These are phyloP conservation scores for Blastomyces gilchristii DNA, from an alignment of 2,329 filamentous ascomycete genomes.

Conservation along the genomic window DNA sequence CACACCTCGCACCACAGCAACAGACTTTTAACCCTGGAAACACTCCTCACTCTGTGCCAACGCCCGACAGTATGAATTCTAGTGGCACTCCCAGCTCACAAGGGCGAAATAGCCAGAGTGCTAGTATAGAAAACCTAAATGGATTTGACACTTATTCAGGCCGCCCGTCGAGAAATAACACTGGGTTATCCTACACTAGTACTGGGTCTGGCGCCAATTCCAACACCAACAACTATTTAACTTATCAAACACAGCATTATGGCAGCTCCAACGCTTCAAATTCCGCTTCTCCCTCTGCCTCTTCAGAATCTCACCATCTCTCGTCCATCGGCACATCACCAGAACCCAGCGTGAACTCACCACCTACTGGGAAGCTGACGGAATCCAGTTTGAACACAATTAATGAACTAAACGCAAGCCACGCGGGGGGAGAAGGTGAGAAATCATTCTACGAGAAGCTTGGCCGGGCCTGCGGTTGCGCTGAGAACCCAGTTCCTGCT, in stretches of 20 bases:
- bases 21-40: background rate
- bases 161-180: background rate
- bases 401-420: conserved; percentile 24
- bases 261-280: conserved; percentile 30
- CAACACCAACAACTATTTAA: conserved; percentile 14
- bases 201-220: conserved; percentile 14
- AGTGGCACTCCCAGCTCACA: background rate
- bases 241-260: conserved; percentile 18
- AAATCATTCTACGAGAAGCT: conserved; percentile 37
- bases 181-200: conserved; percentile 9
- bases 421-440: conserved; percentile 32
- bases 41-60: background rate
- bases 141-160: background rate
- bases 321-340: conserved; percentile 44
- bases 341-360: conserved; percentile 36
- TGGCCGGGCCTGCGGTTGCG: conserved; percentile 37
- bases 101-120: background rate
- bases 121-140: background rate
- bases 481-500: conserved; percentile 35
- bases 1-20: background rate
- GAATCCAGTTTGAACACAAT: conserved; percentile 26
- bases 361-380: conserved; percentile 28
- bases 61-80: background rate
- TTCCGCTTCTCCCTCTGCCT: conserved; percentile 40
- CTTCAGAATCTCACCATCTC: conserved; percentile 37